Base-by-base conservation (phyloP, 805 yeast genomes). In the Starmerella asiatica region DNA sequence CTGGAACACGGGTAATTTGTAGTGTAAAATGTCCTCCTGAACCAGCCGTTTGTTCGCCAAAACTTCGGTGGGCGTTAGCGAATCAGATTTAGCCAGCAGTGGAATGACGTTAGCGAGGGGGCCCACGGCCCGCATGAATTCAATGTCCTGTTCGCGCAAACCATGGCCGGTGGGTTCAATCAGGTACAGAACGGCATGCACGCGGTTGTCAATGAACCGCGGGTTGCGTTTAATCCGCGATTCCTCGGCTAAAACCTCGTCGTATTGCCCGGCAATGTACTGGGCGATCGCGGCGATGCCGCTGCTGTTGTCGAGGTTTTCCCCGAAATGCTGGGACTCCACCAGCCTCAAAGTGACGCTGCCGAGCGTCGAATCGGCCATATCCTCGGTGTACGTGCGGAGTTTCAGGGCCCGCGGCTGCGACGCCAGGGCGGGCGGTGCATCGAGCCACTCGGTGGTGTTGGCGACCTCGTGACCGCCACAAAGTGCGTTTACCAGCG, bases 401-500 rank as follows among this genome's bases (percentile, higher is more conserved):
- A 52, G 51, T 21, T 43, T 38, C 28, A 51, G 41, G n/a, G 50
- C 46, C 33, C 49, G 57, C 34, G 56, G 56, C 37, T 47, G 38
- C 46, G 48, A 51, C 29, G 56, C 56, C 38, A 34, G 42, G 15
- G 44, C 44, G 15, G 59, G 53, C 40, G 44, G 48, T 39, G 40
- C 46, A 38, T 50, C 56, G 40, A 47, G 45, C 47, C 52, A 49
- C 32, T 44, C 50, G 17, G 49, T 43, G 19, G 54, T 37, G 32
- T 45, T 45, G 16, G 85, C 85, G 50, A 79, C 76, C 48, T 85
- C 91, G 36, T 53, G 44, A 81, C 94, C 78, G 19, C 44, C 44
- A 63, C 95, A 85, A 39, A 85, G 67, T 28, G 93, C 79, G 63
- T 86, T 85, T 57, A 86, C 82, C 53, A 85, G 79, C 4, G 94